Conservation (phyloP, 495 filamentous ascomycete species). For the Lepraria neglecta region DNA sequence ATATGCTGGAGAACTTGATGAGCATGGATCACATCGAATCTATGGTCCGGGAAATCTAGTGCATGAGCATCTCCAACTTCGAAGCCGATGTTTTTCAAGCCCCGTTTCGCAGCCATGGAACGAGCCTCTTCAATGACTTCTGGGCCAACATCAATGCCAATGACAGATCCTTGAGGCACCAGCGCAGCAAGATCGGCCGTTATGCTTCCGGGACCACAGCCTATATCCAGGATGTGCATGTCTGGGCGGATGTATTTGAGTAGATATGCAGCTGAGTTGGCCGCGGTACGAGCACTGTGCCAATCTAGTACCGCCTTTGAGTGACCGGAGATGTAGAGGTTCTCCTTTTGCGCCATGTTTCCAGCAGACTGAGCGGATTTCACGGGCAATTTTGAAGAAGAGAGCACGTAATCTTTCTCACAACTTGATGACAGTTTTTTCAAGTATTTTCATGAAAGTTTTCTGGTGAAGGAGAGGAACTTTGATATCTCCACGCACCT, state of each 20-base stretch:
- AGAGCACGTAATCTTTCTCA: neutral
- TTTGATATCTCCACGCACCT: no score
- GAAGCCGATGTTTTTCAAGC: slow-evolving; percentile 43
- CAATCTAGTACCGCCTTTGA: slow-evolving; percentile 43
- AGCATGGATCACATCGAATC: slow-evolving; percentile 52
- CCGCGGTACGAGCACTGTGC: slow-evolving; percentile 47
- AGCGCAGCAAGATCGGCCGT: slow-evolving; percentile 45
- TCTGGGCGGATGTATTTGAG: slow-evolving; percentile 42
- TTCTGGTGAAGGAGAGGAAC: no score
- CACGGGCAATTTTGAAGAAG: no score
- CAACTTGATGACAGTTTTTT: no score
- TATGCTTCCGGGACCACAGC: slow-evolving; percentile 55
- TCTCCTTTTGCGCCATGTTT: slow-evolving; percentile 17
- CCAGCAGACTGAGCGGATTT: neutral
- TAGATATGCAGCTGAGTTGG: slow-evolving; percentile 47
- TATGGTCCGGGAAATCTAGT: slow-evolving; percentile 40
- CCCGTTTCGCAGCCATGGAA: slow-evolving; percentile 32
- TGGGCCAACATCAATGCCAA: slow-evolving; percentile 38
- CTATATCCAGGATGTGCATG: slow-evolving; percentile 51
- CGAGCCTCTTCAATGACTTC: slow-evolving; percentile 38
- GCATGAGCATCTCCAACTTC: slow-evolving; percentile 41
- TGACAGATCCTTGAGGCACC: slow-evolving; percentile 43
- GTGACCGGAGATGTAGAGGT: slow-evolving; percentile 47
- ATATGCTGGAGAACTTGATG: slow-evolving; percentile 53
- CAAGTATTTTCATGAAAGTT: no score